Conservation (phyloP, 495 filamentous ascomycete species). For the Astrocystis sublimbata region DNA sequence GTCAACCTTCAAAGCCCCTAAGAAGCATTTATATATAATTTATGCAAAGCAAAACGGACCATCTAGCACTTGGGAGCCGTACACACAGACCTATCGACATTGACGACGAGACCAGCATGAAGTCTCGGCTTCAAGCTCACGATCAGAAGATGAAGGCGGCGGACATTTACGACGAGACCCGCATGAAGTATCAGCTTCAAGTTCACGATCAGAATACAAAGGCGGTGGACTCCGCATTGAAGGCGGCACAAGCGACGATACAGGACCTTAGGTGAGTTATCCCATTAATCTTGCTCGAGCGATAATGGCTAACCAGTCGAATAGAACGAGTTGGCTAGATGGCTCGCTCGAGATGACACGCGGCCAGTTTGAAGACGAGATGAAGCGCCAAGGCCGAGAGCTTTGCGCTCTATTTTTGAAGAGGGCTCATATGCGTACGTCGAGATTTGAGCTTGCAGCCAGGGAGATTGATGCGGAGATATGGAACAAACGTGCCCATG, state of each 20-base stretch:
- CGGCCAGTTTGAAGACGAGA: neutral
- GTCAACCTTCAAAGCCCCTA: too few relatives aligned
- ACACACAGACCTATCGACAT: too few relatives aligned
- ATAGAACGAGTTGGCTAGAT: neutral
- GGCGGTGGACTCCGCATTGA: neutral
- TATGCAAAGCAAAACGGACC: too few relatives aligned
- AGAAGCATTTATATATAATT: too few relatives aligned
- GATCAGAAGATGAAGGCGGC: too few relatives aligned
- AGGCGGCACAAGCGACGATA: neutral
- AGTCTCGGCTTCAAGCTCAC: too few relatives aligned
- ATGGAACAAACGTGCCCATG: conserved; percentile 5
- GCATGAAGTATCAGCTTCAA: neutral
- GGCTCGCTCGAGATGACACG: neutral
- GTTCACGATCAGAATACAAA: neutral
- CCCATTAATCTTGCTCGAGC: neutral
- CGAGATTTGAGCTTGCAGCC: neutral
- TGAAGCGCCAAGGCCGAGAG: neutral
- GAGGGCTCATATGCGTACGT: neutral
- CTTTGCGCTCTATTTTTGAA: neutral
- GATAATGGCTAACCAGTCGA: neutral
- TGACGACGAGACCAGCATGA: too few relatives aligned
- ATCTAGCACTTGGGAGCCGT: too few relatives aligned
- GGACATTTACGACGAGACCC: neutral
- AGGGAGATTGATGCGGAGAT: neutral
- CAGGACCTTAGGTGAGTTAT: conserved; percentile 1